Percentiles rank a stretch among this genome's conserved stretches.
Conservation (phyloP, 306 rosid species). For the Senna tora region DNA sequence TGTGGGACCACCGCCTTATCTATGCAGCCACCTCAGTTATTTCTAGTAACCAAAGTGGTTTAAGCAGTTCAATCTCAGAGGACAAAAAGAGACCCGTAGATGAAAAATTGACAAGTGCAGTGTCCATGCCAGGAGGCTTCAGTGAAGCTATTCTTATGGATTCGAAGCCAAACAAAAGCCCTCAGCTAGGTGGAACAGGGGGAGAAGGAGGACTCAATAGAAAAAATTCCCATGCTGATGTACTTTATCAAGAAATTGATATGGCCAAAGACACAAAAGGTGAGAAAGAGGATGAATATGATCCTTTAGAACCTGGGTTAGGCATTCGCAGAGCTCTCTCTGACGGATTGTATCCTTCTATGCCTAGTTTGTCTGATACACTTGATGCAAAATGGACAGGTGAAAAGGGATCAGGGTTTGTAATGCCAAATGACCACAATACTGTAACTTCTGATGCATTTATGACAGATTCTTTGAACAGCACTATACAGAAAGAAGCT, state of each 20-base stretch:
- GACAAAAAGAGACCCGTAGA: slow-evolving; percentile 46
- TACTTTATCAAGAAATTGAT: slow-evolving; percentile 42
- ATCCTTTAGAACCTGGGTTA: slow-evolving; percentile 42
- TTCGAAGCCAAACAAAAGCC: slow-evolving; percentile 37
- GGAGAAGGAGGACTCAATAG: slow-evolving; percentile 33
- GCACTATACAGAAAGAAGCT: slow-evolving; percentile 35
- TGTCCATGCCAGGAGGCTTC: slow-evolving; percentile 43
- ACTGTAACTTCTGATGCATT: slow-evolving; percentile 45
- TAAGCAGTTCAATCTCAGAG: slow-evolving; percentile 47
- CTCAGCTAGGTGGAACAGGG: slow-evolving; percentile 31
- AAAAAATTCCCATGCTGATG: slow-evolving; percentile 41
- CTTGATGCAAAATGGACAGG: slow-evolving; percentile 94
- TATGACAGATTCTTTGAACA: slow-evolving; percentile 49
- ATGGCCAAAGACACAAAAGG: slow-evolving; percentile 24
- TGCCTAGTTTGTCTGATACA: slow-evolving; percentile 73
- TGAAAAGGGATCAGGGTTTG: slow-evolving; percentile 54
- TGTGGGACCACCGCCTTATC: slow-evolving; percentile 88
- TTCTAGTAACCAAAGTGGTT: slow-evolving; percentile 37
- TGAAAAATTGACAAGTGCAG: slow-evolving; percentile 49
- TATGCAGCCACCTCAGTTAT: slow-evolving; percentile 51
- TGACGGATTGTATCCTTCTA: slow-evolving; percentile 62
- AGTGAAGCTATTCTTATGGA: slow-evolving; percentile 46
- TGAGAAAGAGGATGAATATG: slow-evolving; percentile 49
- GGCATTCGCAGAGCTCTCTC: slow-evolving; percentile 62
- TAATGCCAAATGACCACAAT: slow-evolving; percentile 46